A percentile compares a stretch with the other conserved stretches of the same genome.
Evolutionary conservation across 2,329 filamentous ascomycete genomes (phyloP).

Genomic region (Hypoxylon sp.): DNA sequence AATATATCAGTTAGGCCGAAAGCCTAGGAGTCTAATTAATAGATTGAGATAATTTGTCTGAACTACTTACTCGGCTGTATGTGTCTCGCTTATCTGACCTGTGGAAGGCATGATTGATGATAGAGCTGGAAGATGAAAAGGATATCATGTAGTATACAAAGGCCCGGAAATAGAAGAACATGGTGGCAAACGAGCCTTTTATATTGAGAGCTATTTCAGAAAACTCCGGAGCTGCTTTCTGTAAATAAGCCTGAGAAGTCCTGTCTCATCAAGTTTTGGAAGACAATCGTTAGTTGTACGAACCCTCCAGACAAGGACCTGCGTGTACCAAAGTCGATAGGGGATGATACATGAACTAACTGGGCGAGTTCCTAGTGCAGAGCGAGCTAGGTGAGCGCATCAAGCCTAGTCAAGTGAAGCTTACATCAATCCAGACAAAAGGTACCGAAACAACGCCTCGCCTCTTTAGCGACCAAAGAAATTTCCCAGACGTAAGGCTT

Average conservation of each 20-base stretch:
- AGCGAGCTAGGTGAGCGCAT: too few relatives aligned
- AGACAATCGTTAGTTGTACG: not conserved
- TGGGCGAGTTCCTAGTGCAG: not conserved
- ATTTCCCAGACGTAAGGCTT: not conserved
- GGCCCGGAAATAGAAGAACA: not conserved
- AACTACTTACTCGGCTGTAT: constrained; percentile 4
- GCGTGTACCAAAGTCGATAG: not conserved
- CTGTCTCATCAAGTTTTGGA: not conserved
- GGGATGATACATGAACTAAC: not conserved
- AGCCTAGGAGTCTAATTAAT: too few relatives aligned
- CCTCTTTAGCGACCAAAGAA: not conserved
- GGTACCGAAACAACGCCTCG: not conserved
- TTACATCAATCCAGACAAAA: not conserved
- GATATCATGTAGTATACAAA: not conserved
- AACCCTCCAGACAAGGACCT: not conserved
- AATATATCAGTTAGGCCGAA: not conserved
- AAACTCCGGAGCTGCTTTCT: not conserved
- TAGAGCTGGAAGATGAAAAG: not conserved
- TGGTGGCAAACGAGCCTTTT: not conserved
- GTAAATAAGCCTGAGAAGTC: not conserved
- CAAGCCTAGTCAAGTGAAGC: not conserved
- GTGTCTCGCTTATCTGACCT: not conserved
- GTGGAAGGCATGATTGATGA: constrained; percentile 13
- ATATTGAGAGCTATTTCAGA: not conserved
- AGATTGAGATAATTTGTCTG: not conserved